A percentile compares a stretch with the other conserved stretches of the same genome.
Evolutionary conservation across 2,329 filamentous ascomycete genomes (phyloP).

Genomic region (Penicillium sp.): DNA sequence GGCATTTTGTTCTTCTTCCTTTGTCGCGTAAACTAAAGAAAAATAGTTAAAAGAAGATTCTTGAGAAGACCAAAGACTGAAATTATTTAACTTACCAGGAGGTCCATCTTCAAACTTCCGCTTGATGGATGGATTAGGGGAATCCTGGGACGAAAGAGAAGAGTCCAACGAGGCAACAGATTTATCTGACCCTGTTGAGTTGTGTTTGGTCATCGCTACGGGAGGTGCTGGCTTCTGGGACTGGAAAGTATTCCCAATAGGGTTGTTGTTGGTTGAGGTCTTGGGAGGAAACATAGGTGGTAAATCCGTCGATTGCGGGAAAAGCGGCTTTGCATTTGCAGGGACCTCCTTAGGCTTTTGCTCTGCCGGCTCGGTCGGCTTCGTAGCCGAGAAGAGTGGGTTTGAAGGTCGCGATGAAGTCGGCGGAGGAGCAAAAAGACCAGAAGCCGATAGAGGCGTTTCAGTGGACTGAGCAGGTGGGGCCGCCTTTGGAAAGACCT

Average conservation of each 20-base stretch:
- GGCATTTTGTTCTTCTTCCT: slow-evolving; percentile 6
- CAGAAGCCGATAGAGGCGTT: neutral
- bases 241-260: neutral
- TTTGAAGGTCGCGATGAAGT: neutral
- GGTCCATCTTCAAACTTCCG: neutral
- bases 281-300: neutral
- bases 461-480: neutral
- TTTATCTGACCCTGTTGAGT: too few relatives aligned
- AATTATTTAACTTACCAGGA: neutral
- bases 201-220: neutral
- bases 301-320: neutral
- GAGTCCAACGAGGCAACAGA: neutral
- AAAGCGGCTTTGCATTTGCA: neutral
- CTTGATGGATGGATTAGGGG: neutral
- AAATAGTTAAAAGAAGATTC: neutral
- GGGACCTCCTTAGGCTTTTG: neutral
- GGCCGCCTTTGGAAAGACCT: neutral
- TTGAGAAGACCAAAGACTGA: neutral
- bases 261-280: neutral
- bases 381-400: neutral
- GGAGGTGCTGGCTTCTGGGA: neutral
- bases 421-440: neutral
- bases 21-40: slow-evolving; percentile 1
- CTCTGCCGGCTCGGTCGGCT: neutral
- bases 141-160: neutral